Evolutionary conservation across 169 alveolate species (phyloP).

Genomic region (Plasmodium vinckei): DNA sequence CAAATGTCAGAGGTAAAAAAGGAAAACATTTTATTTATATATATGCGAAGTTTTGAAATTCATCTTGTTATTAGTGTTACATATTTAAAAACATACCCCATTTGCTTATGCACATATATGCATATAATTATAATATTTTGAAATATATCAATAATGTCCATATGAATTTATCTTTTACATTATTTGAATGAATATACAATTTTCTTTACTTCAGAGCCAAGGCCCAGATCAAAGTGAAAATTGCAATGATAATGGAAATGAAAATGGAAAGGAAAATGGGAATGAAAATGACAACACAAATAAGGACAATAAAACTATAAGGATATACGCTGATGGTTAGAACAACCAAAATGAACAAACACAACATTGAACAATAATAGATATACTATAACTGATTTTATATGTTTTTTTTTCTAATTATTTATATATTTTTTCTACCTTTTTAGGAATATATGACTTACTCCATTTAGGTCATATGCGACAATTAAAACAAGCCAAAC

Average conservation of each 20-base stretch:
- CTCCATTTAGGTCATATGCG: slow-evolving; percentile 97
- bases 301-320: slow-evolving; percentile 20
- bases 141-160: neutral
- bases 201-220: slow-evolving; percentile 28
- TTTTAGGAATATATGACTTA: slow-evolving; percentile 95
- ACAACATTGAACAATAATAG: neutral
- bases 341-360: slow-evolving; percentile 12
- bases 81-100: neutral
- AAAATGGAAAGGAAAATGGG: neutral
- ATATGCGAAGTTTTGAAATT: neutral
- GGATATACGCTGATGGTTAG: slow-evolving; percentile 76
- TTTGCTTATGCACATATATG: neutral
- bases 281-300: slow-evolving; percentile 10
- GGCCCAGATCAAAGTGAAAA: neutral
- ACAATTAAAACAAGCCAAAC: slow-evolving; percentile 97
- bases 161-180: neutral
- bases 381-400: neutral
- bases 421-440: neutral
- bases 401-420: neutral
- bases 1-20: slow-evolving; percentile 65
- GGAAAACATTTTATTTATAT: neutral
- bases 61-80: neutral
- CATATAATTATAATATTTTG: neutral
- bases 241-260: slow-evolving; percentile 9
- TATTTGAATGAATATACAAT: neutral